Evolutionary conservation across 2,329 filamentous ascomycete genomes (phyloP).

Genomic region (Nemania serpens): DNA sequence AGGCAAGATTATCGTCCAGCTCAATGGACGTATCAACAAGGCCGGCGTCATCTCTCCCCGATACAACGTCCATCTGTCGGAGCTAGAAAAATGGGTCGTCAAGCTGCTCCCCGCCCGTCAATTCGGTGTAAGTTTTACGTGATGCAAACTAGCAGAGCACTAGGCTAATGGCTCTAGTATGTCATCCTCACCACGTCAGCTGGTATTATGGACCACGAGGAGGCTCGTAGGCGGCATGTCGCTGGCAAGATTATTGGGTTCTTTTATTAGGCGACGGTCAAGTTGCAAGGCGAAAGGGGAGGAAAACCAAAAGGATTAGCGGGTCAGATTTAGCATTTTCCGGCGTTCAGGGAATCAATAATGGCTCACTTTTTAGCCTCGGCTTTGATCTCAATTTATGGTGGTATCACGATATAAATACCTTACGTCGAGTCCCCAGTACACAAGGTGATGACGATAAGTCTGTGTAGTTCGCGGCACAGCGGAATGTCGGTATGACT

Average conservation of each 20-base stretch:
- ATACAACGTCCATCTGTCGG: conserved; percentile 97
- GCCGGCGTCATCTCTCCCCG: conserved; percentile 98
- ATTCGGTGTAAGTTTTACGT: conserved; percentile 66
- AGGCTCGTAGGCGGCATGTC: conserved; percentile 98
- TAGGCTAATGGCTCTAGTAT: conserved; percentile 52
- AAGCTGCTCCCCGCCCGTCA: conserved; percentile 99
- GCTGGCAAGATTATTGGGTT: conserved; percentile 99
- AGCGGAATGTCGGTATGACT: neutral
- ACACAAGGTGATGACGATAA: neutral
- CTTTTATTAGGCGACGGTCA: conserved; percentile 77
- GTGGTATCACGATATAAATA: conserved; percentile 38
- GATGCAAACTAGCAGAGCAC: neutral
- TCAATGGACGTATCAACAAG: conserved; percentile 99
- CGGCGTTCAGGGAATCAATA: conserved; percentile 40
- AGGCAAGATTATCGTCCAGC: conserved; percentile 98
- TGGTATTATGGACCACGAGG: conserved; percentile 99
- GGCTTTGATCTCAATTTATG: conserved; percentile 37
- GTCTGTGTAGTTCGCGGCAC: neutral
- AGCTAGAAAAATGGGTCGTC: conserved; percentile 99
- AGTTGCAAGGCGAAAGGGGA: conserved; percentile 9
- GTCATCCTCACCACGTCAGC: conserved; percentile 98
- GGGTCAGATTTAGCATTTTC: conserved; percentile 37
- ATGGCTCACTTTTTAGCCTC: conserved; percentile 27
- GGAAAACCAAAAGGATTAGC: neutral
- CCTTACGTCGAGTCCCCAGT: no score